Conservation (phyloP, 2,329 filamentous ascomycete species). For the Trichoderma lentiforme region DNA sequence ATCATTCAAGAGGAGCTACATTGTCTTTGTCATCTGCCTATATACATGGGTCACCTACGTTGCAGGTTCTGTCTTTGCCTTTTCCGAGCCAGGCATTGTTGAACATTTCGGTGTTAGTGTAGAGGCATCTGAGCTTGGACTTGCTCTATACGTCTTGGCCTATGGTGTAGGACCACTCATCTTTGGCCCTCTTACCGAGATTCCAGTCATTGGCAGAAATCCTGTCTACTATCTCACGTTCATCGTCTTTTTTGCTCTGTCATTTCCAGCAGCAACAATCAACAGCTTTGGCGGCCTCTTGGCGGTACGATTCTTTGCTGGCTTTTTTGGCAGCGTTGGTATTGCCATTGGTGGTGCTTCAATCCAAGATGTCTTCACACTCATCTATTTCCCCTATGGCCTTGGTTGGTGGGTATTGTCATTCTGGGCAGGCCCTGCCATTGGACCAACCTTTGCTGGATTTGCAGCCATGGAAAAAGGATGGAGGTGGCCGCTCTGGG, state of each 20-base stretch:
- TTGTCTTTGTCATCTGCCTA: not conserved
- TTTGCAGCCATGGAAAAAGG: constrained; percentile 49
- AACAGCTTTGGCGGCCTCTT: constrained; percentile 46
- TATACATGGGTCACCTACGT: constrained; percentile 10
- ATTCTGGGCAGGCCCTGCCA: constrained; percentile 25
- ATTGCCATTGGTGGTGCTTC: constrained; percentile 57
- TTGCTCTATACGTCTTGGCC: constrained; percentile 8
- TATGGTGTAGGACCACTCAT: not conserved
- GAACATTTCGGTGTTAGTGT: not conserved
- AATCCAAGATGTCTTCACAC: constrained; percentile 51
- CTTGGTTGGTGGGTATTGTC: constrained; percentile 56
- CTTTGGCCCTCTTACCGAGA: not conserved
- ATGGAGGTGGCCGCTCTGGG: constrained; percentile 57
- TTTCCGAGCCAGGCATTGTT: not conserved
- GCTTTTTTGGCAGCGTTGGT: constrained; percentile 63
- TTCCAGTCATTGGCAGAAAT: constrained; percentile 1
- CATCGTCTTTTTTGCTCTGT: constrained; percentile 1
- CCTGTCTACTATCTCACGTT: constrained; percentile 1
- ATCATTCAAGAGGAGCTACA: not conserved
- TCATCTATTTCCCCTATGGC: constrained; percentile 52
- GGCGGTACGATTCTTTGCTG: constrained; percentile 60
- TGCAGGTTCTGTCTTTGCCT: not conserved
- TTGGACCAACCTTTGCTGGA: constrained; percentile 7
- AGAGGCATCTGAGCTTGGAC: constrained; percentile 6
- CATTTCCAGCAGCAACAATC: not conserved